Conservation (phyloP, 2,329 filamentous ascomycete species). For the Alternaria consortialis region DNA sequence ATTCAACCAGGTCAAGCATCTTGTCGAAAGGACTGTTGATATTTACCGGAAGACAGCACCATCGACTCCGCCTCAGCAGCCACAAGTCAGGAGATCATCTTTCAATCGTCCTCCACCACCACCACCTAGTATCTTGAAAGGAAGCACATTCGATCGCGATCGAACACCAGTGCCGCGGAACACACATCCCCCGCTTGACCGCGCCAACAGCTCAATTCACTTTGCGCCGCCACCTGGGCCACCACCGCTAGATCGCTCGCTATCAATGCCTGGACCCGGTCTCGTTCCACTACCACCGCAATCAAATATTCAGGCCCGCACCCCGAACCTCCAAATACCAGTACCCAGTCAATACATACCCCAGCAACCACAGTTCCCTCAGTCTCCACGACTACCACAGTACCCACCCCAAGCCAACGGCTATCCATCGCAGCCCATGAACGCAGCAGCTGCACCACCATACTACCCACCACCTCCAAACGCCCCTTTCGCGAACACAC, state of each 20-base stretch:
- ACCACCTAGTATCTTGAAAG: slow-evolving; percentile 12
- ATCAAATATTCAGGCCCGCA: slow-evolving; percentile 18
- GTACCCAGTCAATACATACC: slow-evolving; percentile 14
- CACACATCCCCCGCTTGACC: slow-evolving; percentile 30
- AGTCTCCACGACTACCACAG: slow-evolving; percentile 16
- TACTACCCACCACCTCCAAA: slow-evolving; percentile 3
- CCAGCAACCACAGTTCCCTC: slow-evolving; percentile 11
- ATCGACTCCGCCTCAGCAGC: slow-evolving; percentile 16
- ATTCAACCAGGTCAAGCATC: slow-evolving; percentile 46
- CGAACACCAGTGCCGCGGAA: slow-evolving; percentile 33
- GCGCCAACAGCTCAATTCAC: slow-evolving; percentile 31
- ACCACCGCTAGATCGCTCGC: slow-evolving; percentile 39
- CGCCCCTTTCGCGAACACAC: background rate
- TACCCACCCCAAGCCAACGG: slow-evolving; percentile 16
- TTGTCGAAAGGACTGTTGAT: slow-evolving; percentile 52
- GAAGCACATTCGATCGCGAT: slow-evolving; percentile 30
- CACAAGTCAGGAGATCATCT: slow-evolving; percentile 30
- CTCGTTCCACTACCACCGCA: slow-evolving; percentile 20
- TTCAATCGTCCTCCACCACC: slow-evolving; percentile 32
- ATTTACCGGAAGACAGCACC: slow-evolving; percentile 43
- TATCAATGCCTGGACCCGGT: slow-evolving; percentile 35
- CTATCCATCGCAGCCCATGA: slow-evolving; percentile 7
- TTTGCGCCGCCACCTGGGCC: slow-evolving; percentile 22
- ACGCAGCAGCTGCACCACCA: background rate
- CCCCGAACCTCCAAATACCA: slow-evolving; percentile 27